Base-by-base conservation (phyloP, 2,329 filamentous ascomycete genomes). In the Ceratocystis albifundus region DNA sequence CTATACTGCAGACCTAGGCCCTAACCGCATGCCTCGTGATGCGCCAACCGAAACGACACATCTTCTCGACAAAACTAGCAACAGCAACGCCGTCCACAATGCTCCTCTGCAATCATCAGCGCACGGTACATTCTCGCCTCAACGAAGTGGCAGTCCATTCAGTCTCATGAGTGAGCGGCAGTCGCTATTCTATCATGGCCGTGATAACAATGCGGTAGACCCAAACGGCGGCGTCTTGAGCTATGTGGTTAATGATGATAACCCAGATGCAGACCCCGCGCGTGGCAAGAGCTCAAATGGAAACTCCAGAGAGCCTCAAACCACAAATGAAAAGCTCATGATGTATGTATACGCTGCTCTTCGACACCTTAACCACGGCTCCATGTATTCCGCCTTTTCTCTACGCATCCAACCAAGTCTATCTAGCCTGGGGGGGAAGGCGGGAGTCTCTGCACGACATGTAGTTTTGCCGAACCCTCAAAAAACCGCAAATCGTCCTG, bases 151-250 rank as follows among this genome's bases (percentile, higher is more conserved):
- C 4, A 63, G 59, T 25, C 65, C 61, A 4, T 66, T 66, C 30
- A 66, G 65, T n/a, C 50, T 66, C 22, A 41, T 48, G 48, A 66
- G 65, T 20, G 65, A 66, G 45, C 44, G 17, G 10, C 61, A 66
- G 32, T 62, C 61, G 36, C 61, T 62, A 15, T 46, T 66, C 36
- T 25, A 46, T 22, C 59, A 50, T 30, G 61, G 61, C 22, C 65
- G 48, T 20, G 65, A 66, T 6, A 46, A 53, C 8, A 41, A 6
- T 15, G 20, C 10, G 3, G 22, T 53, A 8, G 48, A 44, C 7
- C 28, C 22, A n/a, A 48, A 28, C 22, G 41, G 61, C 6, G 46
- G 22, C 22, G 46, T 22, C 15, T 25, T 63, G 36, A 17, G 50
- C 25, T 63, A 66, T 20, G 61, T 63, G 25, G 20, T 66, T 2